phyloP scores from a whole-genome alignment of 2,329 filamentous ascomycete genomes.

The Fulvia fulva region DNA sequence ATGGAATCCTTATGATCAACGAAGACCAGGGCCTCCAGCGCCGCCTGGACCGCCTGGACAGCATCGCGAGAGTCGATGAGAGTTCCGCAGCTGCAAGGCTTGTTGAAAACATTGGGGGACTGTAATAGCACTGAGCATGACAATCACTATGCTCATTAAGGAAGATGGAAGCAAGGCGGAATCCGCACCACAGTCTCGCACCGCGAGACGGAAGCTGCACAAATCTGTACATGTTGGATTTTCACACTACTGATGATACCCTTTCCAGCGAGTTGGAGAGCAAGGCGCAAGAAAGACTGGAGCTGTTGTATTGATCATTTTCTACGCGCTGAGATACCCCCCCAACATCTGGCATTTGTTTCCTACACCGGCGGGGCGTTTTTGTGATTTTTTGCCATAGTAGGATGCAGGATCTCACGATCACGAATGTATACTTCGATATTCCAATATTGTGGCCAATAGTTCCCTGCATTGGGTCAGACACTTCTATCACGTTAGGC shows the following conservation, averaged over 20 bases:
- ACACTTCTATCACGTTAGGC: not conserved
- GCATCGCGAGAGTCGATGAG: not conserved
- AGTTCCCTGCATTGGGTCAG: not conserved
- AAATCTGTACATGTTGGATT: not conserved
- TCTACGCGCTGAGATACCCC: slow-evolving; percentile 6
- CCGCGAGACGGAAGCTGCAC: not conserved
- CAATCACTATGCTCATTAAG: too few relatives aligned
- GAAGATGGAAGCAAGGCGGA: not conserved
- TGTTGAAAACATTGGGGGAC: too few relatives aligned
- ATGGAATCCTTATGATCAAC: slow-evolving; percentile 32
- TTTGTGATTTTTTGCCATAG: too few relatives aligned
- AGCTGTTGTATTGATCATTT: not conserved
- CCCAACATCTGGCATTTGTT: not conserved
- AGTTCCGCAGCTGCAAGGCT: not conserved
- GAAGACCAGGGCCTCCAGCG: slow-evolving; percentile 10
- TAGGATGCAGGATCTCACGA: slow-evolving; percentile 3
- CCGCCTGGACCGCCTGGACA: slow-evolving; percentile 4
- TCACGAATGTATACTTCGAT: too few relatives aligned
- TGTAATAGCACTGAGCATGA: too few relatives aligned
- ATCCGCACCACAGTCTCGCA: not conserved
- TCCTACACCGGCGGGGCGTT: not conserved
- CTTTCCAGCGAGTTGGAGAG: slow-evolving; percentile 2
- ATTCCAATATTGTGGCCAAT: not conserved
- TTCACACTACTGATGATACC: slow-evolving; percentile 1
- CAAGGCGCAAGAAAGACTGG: not conserved